phyloP scores from a whole-genome alignment of 2,329 filamentous ascomycete species.

The Chaetomium sp. region DNA sequence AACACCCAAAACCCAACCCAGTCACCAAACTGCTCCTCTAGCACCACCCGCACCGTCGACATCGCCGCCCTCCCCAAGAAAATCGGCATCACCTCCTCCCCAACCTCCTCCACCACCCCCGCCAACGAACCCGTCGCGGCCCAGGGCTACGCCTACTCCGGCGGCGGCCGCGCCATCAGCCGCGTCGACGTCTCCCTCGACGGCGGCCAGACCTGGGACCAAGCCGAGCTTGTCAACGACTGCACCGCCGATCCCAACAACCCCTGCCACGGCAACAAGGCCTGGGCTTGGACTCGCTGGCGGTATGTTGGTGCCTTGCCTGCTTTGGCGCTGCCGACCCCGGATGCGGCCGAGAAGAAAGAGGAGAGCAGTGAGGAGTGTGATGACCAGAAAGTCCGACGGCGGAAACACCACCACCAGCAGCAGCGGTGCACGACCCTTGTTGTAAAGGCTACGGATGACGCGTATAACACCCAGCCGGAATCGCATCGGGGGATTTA shows the following conservation, averaged over 20 bases:
- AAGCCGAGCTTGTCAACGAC: conserved; percentile 53
- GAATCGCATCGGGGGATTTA: conserved; percentile 54
- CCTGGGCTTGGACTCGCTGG: conserved; percentile 62
- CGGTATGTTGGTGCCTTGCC: conserved; percentile 46
- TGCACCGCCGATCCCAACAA: conserved; percentile 23
- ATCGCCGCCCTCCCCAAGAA: conserved; percentile 18
- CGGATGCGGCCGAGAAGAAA: neutral
- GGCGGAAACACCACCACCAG: conserved; percentile 13
- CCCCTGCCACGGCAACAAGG: conserved; percentile 36
- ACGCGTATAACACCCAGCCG: conserved; percentile 60
- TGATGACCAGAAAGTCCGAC: neutral
- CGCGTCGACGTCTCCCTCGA: conserved; percentile 63
- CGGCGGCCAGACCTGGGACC: conserved; percentile 56
- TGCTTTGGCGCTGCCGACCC: conserved; percentile 4
- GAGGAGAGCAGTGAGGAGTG: neutral
- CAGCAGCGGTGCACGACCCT: conserved; percentile 42
- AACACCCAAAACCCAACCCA: neutral
- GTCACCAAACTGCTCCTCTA: too few relatives aligned
- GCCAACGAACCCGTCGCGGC: conserved; percentile 34
- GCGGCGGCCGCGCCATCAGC: conserved; percentile 58
- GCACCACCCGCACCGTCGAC: conserved; percentile 15
- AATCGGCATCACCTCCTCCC: conserved; percentile 17
- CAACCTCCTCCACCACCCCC: neutral
- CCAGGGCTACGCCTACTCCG: conserved; percentile 61
- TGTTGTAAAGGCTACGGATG: conserved; percentile 60